A percentile compares a stretch with the other conserved stretches of the same genome.
phyloP scores from a whole-genome alignment of 768 basidiomycete species.

The Tylopilus felleus region DNA sequence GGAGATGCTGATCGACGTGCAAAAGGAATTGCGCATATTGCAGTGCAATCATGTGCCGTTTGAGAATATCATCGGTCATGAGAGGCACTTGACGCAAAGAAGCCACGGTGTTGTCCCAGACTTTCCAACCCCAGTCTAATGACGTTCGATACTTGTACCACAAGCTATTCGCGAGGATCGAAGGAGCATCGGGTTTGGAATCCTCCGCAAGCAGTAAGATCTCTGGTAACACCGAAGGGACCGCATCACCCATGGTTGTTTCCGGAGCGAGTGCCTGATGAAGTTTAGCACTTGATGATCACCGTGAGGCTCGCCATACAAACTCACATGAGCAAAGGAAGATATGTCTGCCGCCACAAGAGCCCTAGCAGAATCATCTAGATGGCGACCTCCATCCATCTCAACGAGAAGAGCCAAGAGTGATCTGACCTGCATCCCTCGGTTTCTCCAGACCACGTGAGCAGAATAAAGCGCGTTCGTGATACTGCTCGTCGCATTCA shows the following conservation, averaged over 20 bases:
- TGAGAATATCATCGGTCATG: conserved; percentile 47
- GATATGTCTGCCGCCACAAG: conserved; percentile 58
- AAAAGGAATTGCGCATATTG: conserved; percentile 70
- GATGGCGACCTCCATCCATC: conserved; percentile 58
- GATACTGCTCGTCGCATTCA: conserved; percentile 58
- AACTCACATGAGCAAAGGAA: conserved; percentile 57
- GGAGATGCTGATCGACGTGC: conserved; percentile 75
- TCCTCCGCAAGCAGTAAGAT: conserved; percentile 65
- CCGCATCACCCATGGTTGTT: conserved; percentile 31
- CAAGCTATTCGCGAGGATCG: conserved; percentile 67
- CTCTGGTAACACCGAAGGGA: conserved; percentile 49
- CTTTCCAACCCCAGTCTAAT: conserved; percentile 73
- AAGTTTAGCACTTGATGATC: neutral
- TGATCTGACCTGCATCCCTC: conserved; percentile 62
- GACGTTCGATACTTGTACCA: conserved; percentile 83
- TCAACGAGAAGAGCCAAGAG: conserved; percentile 62
- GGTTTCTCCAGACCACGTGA: conserved; percentile 60
- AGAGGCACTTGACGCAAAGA: conserved; percentile 66
- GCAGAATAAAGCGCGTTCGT: conserved; percentile 57
- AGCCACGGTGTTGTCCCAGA: conserved; percentile 80
- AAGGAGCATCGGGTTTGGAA: conserved; percentile 56
- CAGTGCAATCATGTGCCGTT: conserved; percentile 51
- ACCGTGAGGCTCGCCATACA: neutral
- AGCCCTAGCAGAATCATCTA: conserved; percentile 48
- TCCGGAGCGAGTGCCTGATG: conserved; percentile 41